Percentiles rank a stretch among this genome's conserved stretches.
These are phyloP conservation scores for Cryptococcus hybrid DNA, from an alignment of 1,284 basidiomycete species.

Conservation along the genomic window DNA sequence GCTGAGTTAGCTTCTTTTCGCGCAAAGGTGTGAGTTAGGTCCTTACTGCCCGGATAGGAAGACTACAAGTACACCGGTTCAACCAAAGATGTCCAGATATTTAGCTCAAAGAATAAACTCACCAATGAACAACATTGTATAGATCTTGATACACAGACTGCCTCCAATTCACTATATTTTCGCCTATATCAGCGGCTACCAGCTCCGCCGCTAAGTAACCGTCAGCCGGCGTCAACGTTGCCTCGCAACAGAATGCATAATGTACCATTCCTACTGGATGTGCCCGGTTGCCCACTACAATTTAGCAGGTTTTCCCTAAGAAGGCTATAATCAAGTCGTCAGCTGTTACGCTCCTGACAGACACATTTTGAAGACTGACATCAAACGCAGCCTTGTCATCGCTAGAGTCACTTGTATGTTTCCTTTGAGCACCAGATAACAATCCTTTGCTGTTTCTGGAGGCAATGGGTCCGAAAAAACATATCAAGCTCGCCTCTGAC, in stretches of 20 bases:
- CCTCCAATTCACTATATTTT: slow-evolving; percentile 21
- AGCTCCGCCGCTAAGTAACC: slow-evolving; percentile 21
- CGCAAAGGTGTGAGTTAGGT: neutral
- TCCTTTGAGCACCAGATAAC: slow-evolving; percentile 25
- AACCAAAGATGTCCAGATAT: slow-evolving; percentile 1
- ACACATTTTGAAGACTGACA: slow-evolving; percentile 10
- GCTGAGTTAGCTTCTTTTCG: neutral
- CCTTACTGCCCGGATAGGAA: slow-evolving; percentile 26
- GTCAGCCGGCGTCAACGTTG: neutral
- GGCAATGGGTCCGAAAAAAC: slow-evolving; percentile 15
- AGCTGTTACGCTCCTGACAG: too few species aligned
- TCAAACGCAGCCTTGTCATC: slow-evolving; percentile 24
- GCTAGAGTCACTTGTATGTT: slow-evolving; percentile 34
- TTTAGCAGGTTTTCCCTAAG: slow-evolving; percentile 25
- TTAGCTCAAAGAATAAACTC: neutral
- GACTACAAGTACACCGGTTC: slow-evolving; percentile 6
- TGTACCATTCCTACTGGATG: slow-evolving; percentile 17
- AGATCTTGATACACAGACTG: slow-evolving; percentile 26
- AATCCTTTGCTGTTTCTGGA: slow-evolving; percentile 24
- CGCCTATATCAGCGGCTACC: slow-evolving; percentile 22
- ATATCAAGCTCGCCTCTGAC: slow-evolving; percentile 24
- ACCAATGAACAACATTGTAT: slow-evolving; percentile 23
- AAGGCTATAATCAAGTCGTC: slow-evolving; percentile 1
- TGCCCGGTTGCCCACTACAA: slow-evolving; percentile 17
- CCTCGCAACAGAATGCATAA: neutral